Base-by-base conservation (phyloP, 805 yeast species). In the Candida argentea region DNA sequence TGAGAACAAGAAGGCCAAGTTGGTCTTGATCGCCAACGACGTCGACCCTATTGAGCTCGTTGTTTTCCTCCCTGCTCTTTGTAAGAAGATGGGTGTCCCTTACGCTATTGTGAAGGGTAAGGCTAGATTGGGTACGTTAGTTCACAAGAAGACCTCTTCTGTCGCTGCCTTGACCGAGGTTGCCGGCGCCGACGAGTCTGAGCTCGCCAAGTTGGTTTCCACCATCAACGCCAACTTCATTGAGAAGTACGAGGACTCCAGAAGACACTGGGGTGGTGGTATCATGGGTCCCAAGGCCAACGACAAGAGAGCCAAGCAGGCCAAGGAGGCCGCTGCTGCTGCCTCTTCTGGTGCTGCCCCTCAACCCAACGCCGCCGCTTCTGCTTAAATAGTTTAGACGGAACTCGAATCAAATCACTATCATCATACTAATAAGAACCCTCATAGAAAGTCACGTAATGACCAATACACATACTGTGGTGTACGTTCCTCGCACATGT, bases 191-290 rank as follows among this genome's bases (percentile, higher is more conserved):
- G 97, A 89, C 66, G 91, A 85, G 71, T 76, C 95, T 57, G 86
- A 83, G 57, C 77, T 89, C 54, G 87, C 96, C 47, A 82, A 84
- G 64, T 76, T 89, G 56, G 74, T 91, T 48, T 80, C 95, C 35
- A 80, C 97, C 55, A 75, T 89, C 65, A 77, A 85, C 70, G 79
- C 94, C 48, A 86, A 85, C 91, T 89, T 80, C 69, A 63, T 67
- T 52, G 94, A 83, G 61, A 84, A 85, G 70, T 84, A 79, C 81
- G 96, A 89, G 58, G 96, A 91, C 52, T 57, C 73, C 61, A 89
- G 93, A 77, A 86, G 84, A 72, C 94, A 85, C 80, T 89, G 98
- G 98, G 97, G 97, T 76, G 98, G 98, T 76, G 98, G 98, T 76
- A 60, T 85, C 66, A 71, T 91, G 76, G 95, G 97, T 66, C 70